Conservation (phyloP, 805 yeast species). For the Ogataea paradorogensis region DNA sequence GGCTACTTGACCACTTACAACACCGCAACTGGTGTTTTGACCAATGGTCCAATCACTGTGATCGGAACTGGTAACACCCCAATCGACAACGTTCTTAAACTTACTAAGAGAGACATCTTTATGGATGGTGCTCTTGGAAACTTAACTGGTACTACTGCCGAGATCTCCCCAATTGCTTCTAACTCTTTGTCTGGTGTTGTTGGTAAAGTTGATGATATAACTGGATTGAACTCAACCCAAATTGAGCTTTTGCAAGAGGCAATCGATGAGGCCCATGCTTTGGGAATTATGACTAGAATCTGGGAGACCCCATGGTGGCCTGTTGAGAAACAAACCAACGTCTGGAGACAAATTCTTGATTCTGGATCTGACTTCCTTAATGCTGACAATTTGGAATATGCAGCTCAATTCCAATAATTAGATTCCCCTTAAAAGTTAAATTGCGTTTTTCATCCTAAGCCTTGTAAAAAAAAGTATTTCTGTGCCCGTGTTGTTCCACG, state of each 20-base stretch:
- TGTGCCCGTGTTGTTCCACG: background rate
- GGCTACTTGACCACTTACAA: constrained; percentile 53
- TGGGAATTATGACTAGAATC: constrained; percentile 54
- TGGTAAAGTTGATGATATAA: constrained; percentile 19
- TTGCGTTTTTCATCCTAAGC: background rate
- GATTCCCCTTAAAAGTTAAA: background rate
- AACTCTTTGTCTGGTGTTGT: constrained; percentile 26
- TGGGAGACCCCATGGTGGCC: constrained; percentile 81
- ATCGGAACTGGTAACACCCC: constrained; percentile 70
- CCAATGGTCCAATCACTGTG: constrained; percentile 56
- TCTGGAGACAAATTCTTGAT: constrained; percentile 48
- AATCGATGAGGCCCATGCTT: constrained; percentile 45
- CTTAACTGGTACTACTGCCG: constrained; percentile 21
- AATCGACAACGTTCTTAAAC: constrained; percentile 31
- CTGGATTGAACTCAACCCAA: constrained; percentile 38
- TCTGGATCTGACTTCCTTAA: constrained; percentile 58
- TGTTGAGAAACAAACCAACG: constrained; percentile 36
- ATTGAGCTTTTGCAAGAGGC: constrained; percentile 23
- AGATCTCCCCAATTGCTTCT: constrained; percentile 37
- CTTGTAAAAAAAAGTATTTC: background rate
- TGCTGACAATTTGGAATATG: constrained; percentile 52
- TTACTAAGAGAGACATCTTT: constrained; percentile 38
- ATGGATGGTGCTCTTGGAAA: constrained; percentile 50
- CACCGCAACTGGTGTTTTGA: constrained; percentile 30
- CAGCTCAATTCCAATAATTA: constrained; percentile 12